phyloP scores from a whole-genome alignment of 305 asterid species.

The Fraxinus albicans region DNA sequence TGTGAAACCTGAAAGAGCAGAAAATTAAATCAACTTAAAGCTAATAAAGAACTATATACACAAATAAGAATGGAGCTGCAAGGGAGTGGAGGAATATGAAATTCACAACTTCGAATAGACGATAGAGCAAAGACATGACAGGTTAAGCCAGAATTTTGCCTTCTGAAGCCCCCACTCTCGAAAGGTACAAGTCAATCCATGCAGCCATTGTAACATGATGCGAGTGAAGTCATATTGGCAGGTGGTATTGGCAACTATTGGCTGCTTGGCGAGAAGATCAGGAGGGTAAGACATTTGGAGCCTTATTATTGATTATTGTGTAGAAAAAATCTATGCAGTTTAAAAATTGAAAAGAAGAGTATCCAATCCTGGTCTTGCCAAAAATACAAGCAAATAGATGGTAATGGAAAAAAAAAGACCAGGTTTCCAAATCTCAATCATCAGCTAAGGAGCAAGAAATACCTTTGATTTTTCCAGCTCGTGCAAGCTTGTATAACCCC shows the following conservation, averaged over 20 bases:
- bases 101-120: not conserved
- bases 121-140: not conserved
- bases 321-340: not conserved
- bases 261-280: not conserved
- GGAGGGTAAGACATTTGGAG: not conserved
- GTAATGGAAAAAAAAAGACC: slow-evolving; percentile 1
- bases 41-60: not conserved
- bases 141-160: not conserved
- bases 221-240: not conserved
- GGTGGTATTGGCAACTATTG: not conserved
- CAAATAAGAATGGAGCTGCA: not conserved
- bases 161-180: not conserved
- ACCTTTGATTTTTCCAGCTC: slow-evolving; percentile 95
- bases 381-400: not conserved
- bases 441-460: slow-evolving; percentile 9
- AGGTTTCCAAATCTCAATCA: slow-evolving; percentile 18
- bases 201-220: not conserved
- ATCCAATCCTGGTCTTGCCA: not conserved
- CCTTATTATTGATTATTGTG: not conserved
- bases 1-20: slow-evolving; percentile 68
- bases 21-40: not conserved
- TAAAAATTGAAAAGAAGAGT: not conserved
- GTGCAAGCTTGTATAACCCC: slow-evolving; percentile 92
- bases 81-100: not conserved
- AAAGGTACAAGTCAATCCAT: not conserved